A percentile compares a stretch with the other conserved stretches of the same genome.
Conservation (phyloP, 768 basidiomycete species). For the Trametes punicea region DNA sequence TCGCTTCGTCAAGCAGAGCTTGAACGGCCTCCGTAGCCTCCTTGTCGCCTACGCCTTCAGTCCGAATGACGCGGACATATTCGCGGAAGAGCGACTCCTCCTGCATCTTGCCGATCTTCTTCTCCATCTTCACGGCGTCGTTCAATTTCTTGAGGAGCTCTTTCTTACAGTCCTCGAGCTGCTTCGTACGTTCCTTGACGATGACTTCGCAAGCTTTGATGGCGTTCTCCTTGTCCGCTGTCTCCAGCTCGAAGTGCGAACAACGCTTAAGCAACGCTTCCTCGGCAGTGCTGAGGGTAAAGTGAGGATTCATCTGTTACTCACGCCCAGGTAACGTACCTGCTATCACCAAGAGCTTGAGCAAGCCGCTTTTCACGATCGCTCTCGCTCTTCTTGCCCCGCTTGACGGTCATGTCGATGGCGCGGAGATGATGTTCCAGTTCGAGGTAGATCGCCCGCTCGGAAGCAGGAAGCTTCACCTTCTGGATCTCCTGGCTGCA, state of each 20-base stretch:
- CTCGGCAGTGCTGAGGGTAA: constrained; percentile 64
- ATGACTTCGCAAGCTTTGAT: constrained; percentile 94
- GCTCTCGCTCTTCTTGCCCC: constrained; percentile 65
- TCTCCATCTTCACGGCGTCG: constrained; percentile 66
- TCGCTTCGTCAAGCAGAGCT: constrained; percentile 58
- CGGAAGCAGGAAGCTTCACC: constrained; percentile 83
- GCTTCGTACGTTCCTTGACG: constrained; percentile 73
- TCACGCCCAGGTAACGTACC: constrained; percentile 40
- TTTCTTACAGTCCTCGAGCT: constrained; percentile 73
- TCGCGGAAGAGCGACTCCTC: constrained; percentile 80
- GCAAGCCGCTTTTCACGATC: constrained; percentile 88
- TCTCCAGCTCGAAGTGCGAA: constrained; percentile 89
- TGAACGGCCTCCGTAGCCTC: constrained; percentile 66
- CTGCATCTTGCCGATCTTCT: constrained; percentile 55
- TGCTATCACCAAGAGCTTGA: constrained; percentile 83
- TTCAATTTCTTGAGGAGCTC: constrained; percentile 68
- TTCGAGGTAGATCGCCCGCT: constrained; percentile 92
- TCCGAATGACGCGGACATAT: constrained; percentile 64
- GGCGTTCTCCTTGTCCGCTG: constrained; percentile 62
- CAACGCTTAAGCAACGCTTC: constrained; percentile 94
- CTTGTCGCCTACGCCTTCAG: constrained; percentile 73
- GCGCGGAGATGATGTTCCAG: constrained; percentile 91
- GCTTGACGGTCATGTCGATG: constrained; percentile 75
- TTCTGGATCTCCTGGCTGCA: constrained; percentile 60
- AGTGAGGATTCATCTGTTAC: not conserved